phyloP scores from a whole-genome alignment of 805 yeast species.

The Limtongozyma cylindracea region DNA sequence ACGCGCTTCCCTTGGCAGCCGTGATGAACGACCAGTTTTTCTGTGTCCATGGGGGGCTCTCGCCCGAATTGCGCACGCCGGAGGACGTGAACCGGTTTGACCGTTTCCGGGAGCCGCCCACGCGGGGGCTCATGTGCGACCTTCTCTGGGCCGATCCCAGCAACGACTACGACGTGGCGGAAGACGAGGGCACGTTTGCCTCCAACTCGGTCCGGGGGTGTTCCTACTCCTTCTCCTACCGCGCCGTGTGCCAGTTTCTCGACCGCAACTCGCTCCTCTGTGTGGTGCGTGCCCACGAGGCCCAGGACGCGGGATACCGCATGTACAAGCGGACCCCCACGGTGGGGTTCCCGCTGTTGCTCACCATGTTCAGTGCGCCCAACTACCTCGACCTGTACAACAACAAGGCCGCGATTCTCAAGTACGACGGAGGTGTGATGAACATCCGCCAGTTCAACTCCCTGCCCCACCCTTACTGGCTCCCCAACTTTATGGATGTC shows the following conservation, averaged over 20 bases:
- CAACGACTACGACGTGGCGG: conserved; percentile 53
- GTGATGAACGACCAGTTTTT: conserved; percentile 83
- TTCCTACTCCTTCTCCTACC: conserved; percentile 70
- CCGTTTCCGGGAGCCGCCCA: conserved; percentile 82
- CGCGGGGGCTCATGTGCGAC: conserved; percentile 85
- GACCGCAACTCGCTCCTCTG: conserved; percentile 56
- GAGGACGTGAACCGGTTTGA: conserved; percentile 46
- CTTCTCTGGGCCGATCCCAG: conserved; percentile 90
- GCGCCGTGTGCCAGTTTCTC: conserved; percentile 59
- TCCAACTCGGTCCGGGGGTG: conserved; percentile 74
- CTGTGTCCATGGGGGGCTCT: conserved; percentile 91
- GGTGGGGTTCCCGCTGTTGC: conserved; percentile 71
- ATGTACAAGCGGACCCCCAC: conserved; percentile 72
- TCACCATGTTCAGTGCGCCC: conserved; percentile 89
- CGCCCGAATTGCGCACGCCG: conserved; percentile 54
- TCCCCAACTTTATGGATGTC: conserved; percentile 93
- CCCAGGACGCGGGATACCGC: conserved; percentile 91
- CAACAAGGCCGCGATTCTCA: conserved; percentile 85
- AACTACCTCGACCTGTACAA: conserved; percentile 81
- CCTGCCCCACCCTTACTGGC: conserved; percentile 90
- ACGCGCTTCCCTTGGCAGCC: conserved; percentile 78
- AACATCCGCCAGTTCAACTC: conserved; percentile 85
- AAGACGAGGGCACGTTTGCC: conserved; percentile 19
- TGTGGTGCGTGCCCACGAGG: conserved; percentile 91
- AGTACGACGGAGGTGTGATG: conserved; percentile 80